Conservation (phyloP, 345 rosid species). For the Brassica carinata region DNA sequence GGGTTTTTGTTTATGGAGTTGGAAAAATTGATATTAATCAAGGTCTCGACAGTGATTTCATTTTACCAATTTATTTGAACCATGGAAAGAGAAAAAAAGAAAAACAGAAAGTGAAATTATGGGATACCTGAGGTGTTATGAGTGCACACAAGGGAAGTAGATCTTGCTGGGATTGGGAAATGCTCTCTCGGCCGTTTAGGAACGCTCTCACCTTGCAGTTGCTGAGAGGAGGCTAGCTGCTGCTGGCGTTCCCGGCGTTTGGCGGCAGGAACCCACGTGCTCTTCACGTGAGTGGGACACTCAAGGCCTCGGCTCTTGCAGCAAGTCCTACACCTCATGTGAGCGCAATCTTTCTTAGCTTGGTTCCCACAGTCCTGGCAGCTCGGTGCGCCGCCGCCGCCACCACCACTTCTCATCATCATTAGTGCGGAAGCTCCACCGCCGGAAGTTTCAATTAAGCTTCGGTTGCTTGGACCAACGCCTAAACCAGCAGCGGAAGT, state of each 20-base stretch:
- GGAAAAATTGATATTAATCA: not conserved
- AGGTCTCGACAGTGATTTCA: not conserved
- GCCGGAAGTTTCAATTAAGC: conserved; percentile 31
- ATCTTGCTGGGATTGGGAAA: conserved; percentile 1
- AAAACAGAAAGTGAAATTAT: not conserved
- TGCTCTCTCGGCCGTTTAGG: conserved; percentile 37
- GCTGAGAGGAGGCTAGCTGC: conserved; percentile 47
- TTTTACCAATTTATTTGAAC: not conserved
- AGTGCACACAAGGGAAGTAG: conserved; percentile 40
- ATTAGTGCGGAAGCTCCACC: conserved; percentile 25
- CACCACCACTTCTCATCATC: conserved; percentile 28
- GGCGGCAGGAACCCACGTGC: conserved; percentile 88
- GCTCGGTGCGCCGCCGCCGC: conserved; percentile 57
- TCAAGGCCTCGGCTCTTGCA: conserved; percentile 80
- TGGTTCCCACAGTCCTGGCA: conserved; percentile 91
- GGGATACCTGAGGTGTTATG: conserved; percentile 32
- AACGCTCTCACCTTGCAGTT: conserved; percentile 17
- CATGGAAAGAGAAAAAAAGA: not conserved
- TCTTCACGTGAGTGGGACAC: conserved; percentile 74
- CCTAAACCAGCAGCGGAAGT: conserved; percentile 48
- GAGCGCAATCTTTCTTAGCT: conserved; percentile 75
- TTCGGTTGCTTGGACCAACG: conserved; percentile 46
- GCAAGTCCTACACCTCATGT: conserved; percentile 79
- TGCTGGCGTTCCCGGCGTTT: conserved; percentile 74
- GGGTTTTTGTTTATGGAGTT: conserved; percentile 31